Evolutionary conservation across 2,329 filamentous ascomycete genomes (phyloP), one percentile per base, ranked within the genome.

Genomic region (Clarireedia monteithiana): DNA sequence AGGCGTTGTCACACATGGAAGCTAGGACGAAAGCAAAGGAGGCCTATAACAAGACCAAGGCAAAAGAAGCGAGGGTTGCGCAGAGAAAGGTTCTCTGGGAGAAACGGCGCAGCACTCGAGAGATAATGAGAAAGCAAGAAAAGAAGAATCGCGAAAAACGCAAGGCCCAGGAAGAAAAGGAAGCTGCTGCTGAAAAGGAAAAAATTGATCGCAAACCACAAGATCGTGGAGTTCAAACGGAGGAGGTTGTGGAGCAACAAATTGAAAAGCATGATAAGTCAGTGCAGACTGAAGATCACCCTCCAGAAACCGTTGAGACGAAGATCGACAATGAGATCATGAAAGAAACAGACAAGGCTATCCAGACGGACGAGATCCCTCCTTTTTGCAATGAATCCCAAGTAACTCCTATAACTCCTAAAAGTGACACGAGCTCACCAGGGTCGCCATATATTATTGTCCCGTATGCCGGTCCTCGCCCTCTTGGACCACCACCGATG

Each of bases 1-100:
- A 83, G 67, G 80, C 78, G 1, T 73, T 75, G 49, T 70, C 72
- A 0, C 76, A 81, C 53, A 69, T 80, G 60, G 73, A 79, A 53
- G 75, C 77, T 60, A 74, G 79, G 2, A 69, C 72, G 23, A 75
- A 77, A 59, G 73, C 79, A 38, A 57, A 59, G 17, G 63, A 60
- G 34, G 44, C 42, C 6, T 48, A 52, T 6, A 63, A 67, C 34
- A 67, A 64, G 34, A 53, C 59, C 14, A 64, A 66, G 38, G 65
- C 66, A 7, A 52, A 60, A 48, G 62, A 64, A 24, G 69, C 76
- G 24, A 75, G 79, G 65, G 74, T 77, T 63, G 65, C 63, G 72
- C 74, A 56, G 73, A 77, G 56, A 0, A 77, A 74, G 48, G 66
- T 69, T n/a, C 70, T 75, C 59, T 80, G 79, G 74, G 74, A 79